Base-by-base conservation (phyloP, 2,329 filamentous ascomycete genomes). In the Periconia digitata region DNA sequence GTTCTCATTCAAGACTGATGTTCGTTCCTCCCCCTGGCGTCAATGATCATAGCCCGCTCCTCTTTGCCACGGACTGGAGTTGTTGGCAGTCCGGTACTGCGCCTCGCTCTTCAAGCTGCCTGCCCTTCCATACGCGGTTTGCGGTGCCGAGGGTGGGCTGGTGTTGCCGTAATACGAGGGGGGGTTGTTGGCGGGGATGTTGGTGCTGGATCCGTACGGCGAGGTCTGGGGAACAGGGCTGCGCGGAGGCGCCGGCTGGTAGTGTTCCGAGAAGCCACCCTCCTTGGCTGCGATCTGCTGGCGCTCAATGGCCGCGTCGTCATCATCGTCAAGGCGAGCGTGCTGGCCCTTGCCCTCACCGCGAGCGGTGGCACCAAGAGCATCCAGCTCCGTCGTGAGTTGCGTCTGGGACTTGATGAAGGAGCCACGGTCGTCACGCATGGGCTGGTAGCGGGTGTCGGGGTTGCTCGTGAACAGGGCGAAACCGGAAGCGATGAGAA, bases 321-420 rank as follows among this genome's bases (percentile, higher is more conserved):
- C 83, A 49, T 91, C 88, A 49, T 90, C 87, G 49, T 91, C 85
- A 45, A 89, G 80, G 55, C 85, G 84, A 22, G 84, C 76, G 51
- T 73, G 69, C 47, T 74, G 74, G 37, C 74, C 69, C 66, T 78
- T 78, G 52, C 73, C 69, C 67, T 95, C 91, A 49, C 91, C 91
- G 65, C 92, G 86, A 27, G 92, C 92, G 5, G 91, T 95, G 15
- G 89, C 89, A 56, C 89, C 92, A 48, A 96, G 77, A 8, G 92
- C 92, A 70, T 96, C 91, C 43, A 96, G 81, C 73, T 96, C 92
- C 7, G 91, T 95, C 4, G 87, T 90, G 15, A 96, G 78, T 64
- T 92, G 86, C 5, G 89, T 89, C 71, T 94, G 89, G 13, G 91
- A 96, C 78, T 96, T 96, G 85, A 96, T 96, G 76, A 97, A 96